phyloP scores from a whole-genome alignment of 2,329 filamentous ascomycete genomes.

The Colletotrichum tabaci region DNA sequence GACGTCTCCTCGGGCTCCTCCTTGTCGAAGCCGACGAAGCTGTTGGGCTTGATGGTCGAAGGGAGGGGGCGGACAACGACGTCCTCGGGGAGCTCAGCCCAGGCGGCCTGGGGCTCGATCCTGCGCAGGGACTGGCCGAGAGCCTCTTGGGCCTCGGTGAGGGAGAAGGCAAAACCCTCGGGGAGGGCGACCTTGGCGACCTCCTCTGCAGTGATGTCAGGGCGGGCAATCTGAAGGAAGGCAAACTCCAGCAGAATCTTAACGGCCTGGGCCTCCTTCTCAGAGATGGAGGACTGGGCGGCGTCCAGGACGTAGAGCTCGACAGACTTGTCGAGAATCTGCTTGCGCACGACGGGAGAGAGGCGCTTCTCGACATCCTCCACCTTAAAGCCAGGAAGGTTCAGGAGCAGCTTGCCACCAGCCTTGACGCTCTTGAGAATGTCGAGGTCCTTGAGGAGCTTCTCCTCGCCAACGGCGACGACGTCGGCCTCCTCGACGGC shows the following conservation, averaged over 20 bases:
- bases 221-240: slow-evolving; percentile 84
- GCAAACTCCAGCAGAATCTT: slow-evolving; percentile 82
- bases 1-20: slow-evolving; percentile 78
- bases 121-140: slow-evolving; percentile 80
- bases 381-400: slow-evolving; percentile 84
- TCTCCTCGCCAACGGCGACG: slow-evolving; percentile 81
- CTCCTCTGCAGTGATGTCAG: slow-evolving; percentile 73
- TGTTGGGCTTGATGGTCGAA: slow-evolving; percentile 79
- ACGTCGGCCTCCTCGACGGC: slow-evolving; percentile 85
- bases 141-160: slow-evolving; percentile 74
- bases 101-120: slow-evolving; percentile 83
- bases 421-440: slow-evolving; percentile 79
- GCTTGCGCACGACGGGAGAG: slow-evolving; percentile 78
- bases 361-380: slow-evolving; percentile 93
- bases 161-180: slow-evolving; percentile 65
- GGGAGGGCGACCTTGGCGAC: slow-evolving; percentile 75
- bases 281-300: slow-evolving; percentile 76
- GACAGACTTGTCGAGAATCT: slow-evolving; percentile 78
- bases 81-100: slow-evolving; percentile 79
- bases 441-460: slow-evolving; percentile 84
- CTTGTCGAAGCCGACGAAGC: slow-evolving; percentile 87
- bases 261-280: slow-evolving; percentile 73
- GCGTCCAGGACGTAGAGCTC: slow-evolving; percentile 84
- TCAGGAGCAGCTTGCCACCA: slow-evolving; percentile 81
- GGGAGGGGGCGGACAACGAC: slow-evolving; percentile 68